Base-by-base conservation (phyloP, 2,329 filamentous ascomycete species). In the Xenosphaeropsis pyriputrescens region DNA sequence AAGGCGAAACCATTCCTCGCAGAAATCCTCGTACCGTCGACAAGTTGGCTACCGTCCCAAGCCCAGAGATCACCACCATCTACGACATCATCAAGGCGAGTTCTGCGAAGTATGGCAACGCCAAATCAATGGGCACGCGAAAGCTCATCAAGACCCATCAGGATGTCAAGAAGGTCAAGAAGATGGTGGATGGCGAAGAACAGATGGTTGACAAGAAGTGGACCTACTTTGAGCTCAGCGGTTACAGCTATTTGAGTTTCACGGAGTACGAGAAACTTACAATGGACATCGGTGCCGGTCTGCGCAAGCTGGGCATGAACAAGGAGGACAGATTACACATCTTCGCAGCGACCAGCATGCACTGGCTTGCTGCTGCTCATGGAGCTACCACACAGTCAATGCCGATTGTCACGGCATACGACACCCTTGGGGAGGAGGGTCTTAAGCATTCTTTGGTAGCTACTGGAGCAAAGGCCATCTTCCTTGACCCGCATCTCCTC, bases 401-500 rank as follows among this genome's bases (percentile, higher is more conserved):
- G 57, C 76, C 84, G 41, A 88, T 95, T 47, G 89, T 95, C 36
- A 96, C 89, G 34, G 86, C 88, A 36, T 95, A 95, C 60, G 88
- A 95, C 58, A 93, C 86, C 19, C 78, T 95, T 33, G 88, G 88
- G 38, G 73, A 85, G 51, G 75, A 79, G 44, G 88, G 86, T 34
- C 72, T 95, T 45, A 76, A 80, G 62, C 86, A 93, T 64, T 93
- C 86, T 3, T 72, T 95, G 45, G 67, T 77, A 16, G 83, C 93
- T 61, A 91, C 85, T 38, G 67, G 76, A 44, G 80, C 85, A 37
- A 76, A 76, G 50, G 79, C 79, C 57, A 89, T 95, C 66, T 94
- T 88, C 61, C 71, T 85, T 44, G 88, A 95, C 55, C 81, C 88
- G 7, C 75, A 83, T 49, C 75, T 94, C 36, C 63, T 82, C 37